Conservation (phyloP, 179 eudicot genomes). For the Gypsophila paniculata region DNA sequence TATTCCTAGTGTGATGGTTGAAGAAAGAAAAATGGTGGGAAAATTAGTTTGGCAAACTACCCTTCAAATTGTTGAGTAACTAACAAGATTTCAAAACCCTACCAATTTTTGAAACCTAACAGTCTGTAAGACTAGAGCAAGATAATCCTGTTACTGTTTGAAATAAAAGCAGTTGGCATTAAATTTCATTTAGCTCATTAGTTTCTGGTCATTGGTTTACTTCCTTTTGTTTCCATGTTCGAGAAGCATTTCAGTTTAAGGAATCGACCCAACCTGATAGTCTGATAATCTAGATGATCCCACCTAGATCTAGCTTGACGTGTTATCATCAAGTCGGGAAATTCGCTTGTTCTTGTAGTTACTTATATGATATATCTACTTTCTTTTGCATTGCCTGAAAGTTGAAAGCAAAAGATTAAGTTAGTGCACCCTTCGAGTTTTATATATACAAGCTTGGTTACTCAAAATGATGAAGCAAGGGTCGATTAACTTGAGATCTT, state of each 20-base stretch:
- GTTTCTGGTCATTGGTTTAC: too few species aligned
- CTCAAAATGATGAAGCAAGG: slow-evolving; percentile 1
- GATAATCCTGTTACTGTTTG: too few species aligned
- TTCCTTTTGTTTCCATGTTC: not conserved
- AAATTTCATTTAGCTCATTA: not conserved
- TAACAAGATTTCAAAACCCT: not conserved
- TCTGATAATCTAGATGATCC: not conserved
- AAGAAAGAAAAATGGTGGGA: slow-evolving; percentile 16
- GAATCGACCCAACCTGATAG: not conserved
- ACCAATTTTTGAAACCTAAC: slow-evolving; percentile 18
- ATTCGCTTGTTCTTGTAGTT: slow-evolving; percentile 70
- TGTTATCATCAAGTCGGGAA: slow-evolving; percentile 51
- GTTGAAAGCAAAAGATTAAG: slow-evolving; percentile 10
- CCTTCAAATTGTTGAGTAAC: slow-evolving; percentile 25
- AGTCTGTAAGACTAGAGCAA: slow-evolving; percentile 12
- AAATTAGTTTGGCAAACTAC: slow-evolving; percentile 18
- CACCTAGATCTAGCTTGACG: slow-evolving; percentile 28
- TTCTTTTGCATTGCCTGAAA: slow-evolving; percentile 63
- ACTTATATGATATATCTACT: slow-evolving; percentile 58
- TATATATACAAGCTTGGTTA: not conserved
- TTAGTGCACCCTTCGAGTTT: not conserved
- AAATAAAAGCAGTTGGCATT: not conserved
- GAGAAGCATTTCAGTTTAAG: not conserved
- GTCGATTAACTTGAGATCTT: slow-evolving; percentile 59
- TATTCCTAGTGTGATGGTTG: slow-evolving; percentile 20